Base-by-base conservation (phyloP, 1,284 basidiomycete genomes). In the Rhodofomes roseus region DNA sequence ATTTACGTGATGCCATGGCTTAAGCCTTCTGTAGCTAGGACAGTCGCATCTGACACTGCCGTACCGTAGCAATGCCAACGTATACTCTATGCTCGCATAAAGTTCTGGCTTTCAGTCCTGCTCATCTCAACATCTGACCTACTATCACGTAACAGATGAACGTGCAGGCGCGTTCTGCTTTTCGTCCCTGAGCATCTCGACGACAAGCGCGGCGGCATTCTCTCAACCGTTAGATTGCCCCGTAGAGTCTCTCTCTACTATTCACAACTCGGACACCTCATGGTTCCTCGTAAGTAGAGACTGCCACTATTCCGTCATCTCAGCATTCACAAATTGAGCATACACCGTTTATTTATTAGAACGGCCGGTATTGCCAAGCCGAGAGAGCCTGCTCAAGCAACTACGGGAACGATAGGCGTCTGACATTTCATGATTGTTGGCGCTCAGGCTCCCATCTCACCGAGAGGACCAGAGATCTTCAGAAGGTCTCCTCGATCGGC, bases 401-500 rank as follows among this genome's bases (percentile, higher is more conserved):
- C 37, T 14, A 18, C 14, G 37, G 12, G 37, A 39, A 14, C 37
- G 37, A 18, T 12, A 39, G 37, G 37, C 37, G 37, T 18, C 37
- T 39, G 37, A 16, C 37, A 39, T 39, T 39, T 16, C 37, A 39
- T 14, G 16, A 39, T 14, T 14, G 37, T 18, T 14, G 37, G 16
- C 37, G 37, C 37, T 36, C 34, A 7, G 34, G 7, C 12, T 12
- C 4, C 37, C 7, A 39, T 39, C 14, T 50, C 9, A 18, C 7
- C 50, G 29, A 4, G 4, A 20, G 7, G 1, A 22, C 27, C 18
- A 52, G 16, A 36, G 50, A 52, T 52, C 50, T 52, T 36, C 31
- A 31, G 50, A 52, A 52, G 50, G 50, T 36, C 50, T 52, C 34
- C 50, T 52, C 50, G 50, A 52, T 52, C 50, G 50, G 43, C 20